Percentiles rank a stretch among this genome's conserved stretches.
Evolutionary conservation across 495 filamentous ascomycete species (phyloP).

Genomic region (Aspergillus bertholletiae): DNA sequence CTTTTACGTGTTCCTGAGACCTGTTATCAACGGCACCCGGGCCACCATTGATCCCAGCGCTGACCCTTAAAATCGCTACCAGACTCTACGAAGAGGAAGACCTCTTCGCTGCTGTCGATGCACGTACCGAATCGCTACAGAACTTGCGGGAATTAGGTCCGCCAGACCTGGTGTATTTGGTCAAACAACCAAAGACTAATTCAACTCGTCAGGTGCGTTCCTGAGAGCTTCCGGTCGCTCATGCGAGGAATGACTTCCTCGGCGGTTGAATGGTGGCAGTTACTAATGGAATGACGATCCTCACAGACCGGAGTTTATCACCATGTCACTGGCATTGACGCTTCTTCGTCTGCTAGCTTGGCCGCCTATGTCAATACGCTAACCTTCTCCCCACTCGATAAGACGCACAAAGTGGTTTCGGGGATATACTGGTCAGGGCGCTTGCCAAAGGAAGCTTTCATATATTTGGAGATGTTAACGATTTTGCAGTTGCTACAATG

Average conservation of each 20-base stretch:
- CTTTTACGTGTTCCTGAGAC: slow-evolving; percentile 34
- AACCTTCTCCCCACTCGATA: slow-evolving; percentile 81
- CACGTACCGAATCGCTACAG: slow-evolving; percentile 81
- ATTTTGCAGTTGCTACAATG: slow-evolving; percentile 87
- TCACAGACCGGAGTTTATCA: slow-evolving; percentile 86
- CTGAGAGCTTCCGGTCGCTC: not conserved
- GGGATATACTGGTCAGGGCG: slow-evolving; percentile 80
- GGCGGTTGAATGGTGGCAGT: not conserved
- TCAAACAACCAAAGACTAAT: slow-evolving; percentile 72
- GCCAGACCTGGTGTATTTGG: slow-evolving; percentile 90
- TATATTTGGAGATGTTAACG: slow-evolving; percentile 18
- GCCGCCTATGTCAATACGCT: slow-evolving; percentile 98
- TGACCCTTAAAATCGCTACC: slow-evolving; percentile 33
- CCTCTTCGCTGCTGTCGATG: slow-evolving; percentile 80
- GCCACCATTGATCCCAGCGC: slow-evolving; percentile 9
- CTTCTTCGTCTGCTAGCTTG: slow-evolving; percentile 92
- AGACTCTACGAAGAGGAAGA: slow-evolving; percentile 84
- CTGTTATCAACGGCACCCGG: slow-evolving; percentile 10
- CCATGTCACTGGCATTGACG: slow-evolving; percentile 96
- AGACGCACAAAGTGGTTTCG: slow-evolving; percentile 85
- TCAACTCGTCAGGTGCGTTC: slow-evolving; percentile 45
- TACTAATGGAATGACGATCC: slow-evolving; percentile 6
- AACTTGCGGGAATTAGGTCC: slow-evolving; percentile 88
- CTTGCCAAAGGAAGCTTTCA: slow-evolving; percentile 2
- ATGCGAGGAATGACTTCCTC: not conserved